These are phyloP conservation scores for Herpetomonas samuelpessoai DNA, from an alignment of 208 protist genomes.

Conservation along the genomic window DNA sequence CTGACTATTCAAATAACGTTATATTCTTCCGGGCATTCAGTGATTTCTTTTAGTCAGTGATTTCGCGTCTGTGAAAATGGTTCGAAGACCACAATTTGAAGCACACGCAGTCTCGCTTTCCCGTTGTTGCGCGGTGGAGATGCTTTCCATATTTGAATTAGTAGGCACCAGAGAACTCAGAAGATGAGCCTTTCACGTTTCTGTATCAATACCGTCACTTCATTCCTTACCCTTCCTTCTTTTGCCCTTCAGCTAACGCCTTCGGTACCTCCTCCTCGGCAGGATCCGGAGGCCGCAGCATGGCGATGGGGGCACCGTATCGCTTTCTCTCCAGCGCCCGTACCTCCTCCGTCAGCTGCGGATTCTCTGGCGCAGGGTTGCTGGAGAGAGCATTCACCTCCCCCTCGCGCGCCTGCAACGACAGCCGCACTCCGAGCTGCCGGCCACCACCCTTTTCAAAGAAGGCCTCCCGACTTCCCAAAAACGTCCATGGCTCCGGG, in stretches of 20 bases:
- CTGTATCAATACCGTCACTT: too few species aligned
- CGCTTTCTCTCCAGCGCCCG: slow-evolving; percentile 40
- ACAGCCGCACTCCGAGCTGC: slow-evolving; percentile 55
- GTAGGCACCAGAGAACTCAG: background rate
- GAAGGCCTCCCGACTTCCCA: slow-evolving; percentile 79
- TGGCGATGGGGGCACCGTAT: slow-evolving; percentile 66
- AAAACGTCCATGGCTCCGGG: slow-evolving; percentile 79
- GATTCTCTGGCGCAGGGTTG: slow-evolving; percentile 52
- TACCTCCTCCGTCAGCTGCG: slow-evolving; percentile 57
- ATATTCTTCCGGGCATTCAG: too few species aligned
- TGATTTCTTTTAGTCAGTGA: too few species aligned
- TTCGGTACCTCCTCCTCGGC: slow-evolving; percentile 7
- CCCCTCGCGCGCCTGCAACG: slow-evolving; percentile 49
- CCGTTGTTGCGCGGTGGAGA: background rate
- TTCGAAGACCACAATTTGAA: slow-evolving; percentile 19
- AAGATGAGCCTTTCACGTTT: slow-evolving; percentile 1
- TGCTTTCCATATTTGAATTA: background rate
- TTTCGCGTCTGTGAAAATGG: too few species aligned
- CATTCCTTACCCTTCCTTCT: too few species aligned
- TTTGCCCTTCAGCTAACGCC: background rate
- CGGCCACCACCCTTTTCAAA: slow-evolving; percentile 65
- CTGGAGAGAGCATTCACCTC: slow-evolving; percentile 51
- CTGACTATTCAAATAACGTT: too few species aligned
- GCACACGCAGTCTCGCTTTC: slow-evolving; percentile 1
- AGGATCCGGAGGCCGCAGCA: slow-evolving; percentile 51